These are phyloP conservation scores for Nakaseomyces kungkrabaensis DNA, from an alignment of 1,139 yeast genomes.

Conservation along the genomic window DNA sequence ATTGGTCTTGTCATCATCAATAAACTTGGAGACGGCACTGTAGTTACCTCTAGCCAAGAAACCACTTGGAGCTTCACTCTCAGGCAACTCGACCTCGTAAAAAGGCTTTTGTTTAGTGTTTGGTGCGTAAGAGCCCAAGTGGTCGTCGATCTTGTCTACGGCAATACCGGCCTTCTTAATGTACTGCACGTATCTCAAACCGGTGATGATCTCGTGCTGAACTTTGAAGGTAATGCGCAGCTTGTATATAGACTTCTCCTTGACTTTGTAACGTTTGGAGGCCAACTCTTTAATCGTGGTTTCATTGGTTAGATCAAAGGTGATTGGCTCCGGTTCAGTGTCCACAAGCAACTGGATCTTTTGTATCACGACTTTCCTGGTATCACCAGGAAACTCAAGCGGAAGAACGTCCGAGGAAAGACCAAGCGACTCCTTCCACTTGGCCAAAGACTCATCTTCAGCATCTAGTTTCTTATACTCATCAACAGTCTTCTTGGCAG, in stretches of 20 bases:
- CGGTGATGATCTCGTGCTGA: slow-evolving; percentile 87
- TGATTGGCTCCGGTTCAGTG: slow-evolving; percentile 47
- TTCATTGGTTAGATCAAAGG: slow-evolving; percentile 53
- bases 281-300: slow-evolving; percentile 40
- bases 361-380: slow-evolving; percentile 66
- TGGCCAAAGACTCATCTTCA: slow-evolving; percentile 80
- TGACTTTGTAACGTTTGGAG: slow-evolving; percentile 41
- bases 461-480: slow-evolving; percentile 82
- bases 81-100: slow-evolving; percentile 69
- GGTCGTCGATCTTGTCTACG: slow-evolving; percentile 79
- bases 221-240: slow-evolving; percentile 70
- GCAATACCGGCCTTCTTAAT: slow-evolving; percentile 82
- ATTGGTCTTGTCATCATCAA: slow-evolving; percentile 74
- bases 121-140: slow-evolving; percentile 86
- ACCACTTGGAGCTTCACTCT: slow-evolving; percentile 89
- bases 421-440: slow-evolving; percentile 90
- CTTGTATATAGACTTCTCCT: slow-evolving; percentile 69
- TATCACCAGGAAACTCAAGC: slow-evolving; percentile 53
- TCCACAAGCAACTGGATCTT: slow-evolving; percentile 66
- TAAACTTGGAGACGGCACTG: slow-evolving; percentile 69
- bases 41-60: slow-evolving; percentile 80
- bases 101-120: slow-evolving; percentile 73
- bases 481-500: slow-evolving; percentile 76
- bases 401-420: slow-evolving; percentile 52
- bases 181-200: slow-evolving; percentile 74